Conservation (phyloP, 2,329 filamentous ascomycete genomes). For the Cryphonectria radicalis region DNA sequence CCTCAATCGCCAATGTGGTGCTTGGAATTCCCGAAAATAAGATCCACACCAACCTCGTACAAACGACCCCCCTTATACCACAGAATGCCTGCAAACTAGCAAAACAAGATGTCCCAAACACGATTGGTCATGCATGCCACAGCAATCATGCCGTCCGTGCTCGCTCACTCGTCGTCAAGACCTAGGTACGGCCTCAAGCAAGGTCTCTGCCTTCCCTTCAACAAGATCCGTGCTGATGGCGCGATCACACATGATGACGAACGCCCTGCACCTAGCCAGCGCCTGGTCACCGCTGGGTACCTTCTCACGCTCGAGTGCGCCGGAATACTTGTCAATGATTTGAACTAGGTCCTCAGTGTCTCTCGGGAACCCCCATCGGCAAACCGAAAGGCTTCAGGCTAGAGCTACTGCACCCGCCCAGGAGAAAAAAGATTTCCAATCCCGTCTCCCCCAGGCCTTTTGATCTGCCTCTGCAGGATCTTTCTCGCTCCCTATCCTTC, state of each 20-base stretch:
- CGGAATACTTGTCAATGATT: background rate
- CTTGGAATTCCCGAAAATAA: background rate
- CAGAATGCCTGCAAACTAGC: background rate
- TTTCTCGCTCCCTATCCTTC: no score
- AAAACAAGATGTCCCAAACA: background rate
- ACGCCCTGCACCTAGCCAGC: background rate
- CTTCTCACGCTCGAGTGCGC: background rate
- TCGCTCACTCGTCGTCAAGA: background rate
- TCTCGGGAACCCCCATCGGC: background rate
- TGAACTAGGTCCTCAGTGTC: background rate
- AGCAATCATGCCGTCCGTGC: background rate
- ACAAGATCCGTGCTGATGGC: background rate
- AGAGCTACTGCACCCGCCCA: no score
- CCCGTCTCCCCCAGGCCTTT: no score
- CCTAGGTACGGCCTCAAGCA: background rate
- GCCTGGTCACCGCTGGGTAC: background rate
- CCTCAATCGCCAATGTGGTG: background rate
- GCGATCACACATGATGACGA: background rate
- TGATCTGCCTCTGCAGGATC: no score
- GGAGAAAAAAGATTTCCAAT: no score
- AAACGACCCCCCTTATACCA: background rate
- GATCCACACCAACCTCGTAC: background rate
- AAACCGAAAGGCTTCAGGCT: no score
- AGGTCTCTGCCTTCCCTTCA: background rate
- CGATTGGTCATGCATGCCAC: background rate